Evolutionary conservation across 148 eudicot genomes (phyloP).

Genomic region (Chenopodium formosanum): DNA sequence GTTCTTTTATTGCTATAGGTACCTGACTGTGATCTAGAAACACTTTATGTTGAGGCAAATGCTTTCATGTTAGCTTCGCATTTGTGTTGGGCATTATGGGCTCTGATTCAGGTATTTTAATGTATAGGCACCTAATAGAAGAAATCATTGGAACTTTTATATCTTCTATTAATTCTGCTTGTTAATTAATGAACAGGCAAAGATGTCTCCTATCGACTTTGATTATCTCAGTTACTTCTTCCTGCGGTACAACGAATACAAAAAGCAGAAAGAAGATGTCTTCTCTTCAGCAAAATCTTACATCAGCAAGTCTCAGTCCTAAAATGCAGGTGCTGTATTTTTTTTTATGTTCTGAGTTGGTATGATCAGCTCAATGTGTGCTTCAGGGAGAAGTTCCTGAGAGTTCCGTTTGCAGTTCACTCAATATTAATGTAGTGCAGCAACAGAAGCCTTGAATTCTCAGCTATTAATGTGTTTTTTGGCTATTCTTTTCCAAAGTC

Average conservation of each 20-base stretch:
- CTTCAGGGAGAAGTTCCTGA: not conserved
- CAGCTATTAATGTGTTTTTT: not conserved
- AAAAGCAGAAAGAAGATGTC: conserved; percentile 59
- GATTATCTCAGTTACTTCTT: conserved; percentile 85
- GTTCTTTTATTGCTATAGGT: conserved; percentile 44
- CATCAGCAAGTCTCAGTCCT: conserved; percentile 24
- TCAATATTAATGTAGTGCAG: conserved; percentile 3
- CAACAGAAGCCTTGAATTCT: not conserved
- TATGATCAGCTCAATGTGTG: not conserved
- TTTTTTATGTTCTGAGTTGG: conserved; percentile 4
- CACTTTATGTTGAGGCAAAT: conserved; percentile 78
- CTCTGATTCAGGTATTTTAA: conserved; percentile 79
- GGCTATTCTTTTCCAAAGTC: not conserved
- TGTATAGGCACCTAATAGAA: not conserved
- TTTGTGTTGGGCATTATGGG: conserved; percentile 93
- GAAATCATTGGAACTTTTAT: not conserved
- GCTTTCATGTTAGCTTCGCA: conserved; percentile 88
- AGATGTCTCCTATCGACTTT: conserved; percentile 87
- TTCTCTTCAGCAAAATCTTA: conserved; percentile 50
- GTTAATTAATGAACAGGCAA: conserved; percentile 52
- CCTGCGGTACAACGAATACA: conserved; percentile 78
- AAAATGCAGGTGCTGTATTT: not conserved
- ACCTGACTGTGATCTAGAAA: conserved; percentile 60
- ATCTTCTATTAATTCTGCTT: not conserved
- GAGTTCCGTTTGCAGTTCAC: not conserved